A percentile compares a stretch with the other conserved stretches of the same genome.
Evolutionary conservation across 2,329 filamentous ascomycete species (phyloP).

Genomic region (Sarocladiaceae sp.): DNA sequence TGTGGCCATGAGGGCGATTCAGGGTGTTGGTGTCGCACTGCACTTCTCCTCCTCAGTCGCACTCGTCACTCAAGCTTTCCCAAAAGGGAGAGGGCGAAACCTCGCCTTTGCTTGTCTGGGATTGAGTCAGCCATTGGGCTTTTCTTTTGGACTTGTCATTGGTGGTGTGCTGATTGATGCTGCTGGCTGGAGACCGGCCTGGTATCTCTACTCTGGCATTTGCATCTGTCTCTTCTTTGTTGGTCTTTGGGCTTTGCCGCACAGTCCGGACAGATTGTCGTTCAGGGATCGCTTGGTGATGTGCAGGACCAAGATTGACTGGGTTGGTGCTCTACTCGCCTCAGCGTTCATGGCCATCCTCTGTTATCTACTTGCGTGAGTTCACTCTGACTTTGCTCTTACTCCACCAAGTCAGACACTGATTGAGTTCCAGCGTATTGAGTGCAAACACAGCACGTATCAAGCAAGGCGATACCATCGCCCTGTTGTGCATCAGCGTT

Average conservation of each 20-base stretch:
- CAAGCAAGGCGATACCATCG: slow-evolving; percentile 35
- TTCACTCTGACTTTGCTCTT: background rate
- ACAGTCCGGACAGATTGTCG: slow-evolving; percentile 16
- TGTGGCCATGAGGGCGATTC: slow-evolving; percentile 31
- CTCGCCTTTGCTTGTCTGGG: slow-evolving; percentile 39
- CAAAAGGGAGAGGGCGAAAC: slow-evolving; percentile 29
- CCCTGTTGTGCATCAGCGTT: slow-evolving; percentile 38
- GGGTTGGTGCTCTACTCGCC: slow-evolving; percentile 13
- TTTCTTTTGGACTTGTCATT: slow-evolving; percentile 44
- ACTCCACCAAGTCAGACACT: too few species aligned
- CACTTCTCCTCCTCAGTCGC: slow-evolving; percentile 29
- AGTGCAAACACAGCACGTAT: slow-evolving; percentile 36
- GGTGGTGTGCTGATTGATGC: slow-evolving; percentile 42
- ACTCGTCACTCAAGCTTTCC: slow-evolving; percentile 27
- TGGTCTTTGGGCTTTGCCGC: slow-evolving; percentile 31
- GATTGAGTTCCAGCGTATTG: slow-evolving; percentile 26
- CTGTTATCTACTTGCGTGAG: slow-evolving; percentile 14
- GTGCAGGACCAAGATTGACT: slow-evolving; percentile 10
- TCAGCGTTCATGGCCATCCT: slow-evolving; percentile 12
- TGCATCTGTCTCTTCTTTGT: slow-evolving; percentile 29
- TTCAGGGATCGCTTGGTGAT: slow-evolving; percentile 11
- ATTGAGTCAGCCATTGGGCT: slow-evolving; percentile 41
- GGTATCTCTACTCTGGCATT: slow-evolving; percentile 33
- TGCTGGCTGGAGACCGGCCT: slow-evolving; percentile 42
- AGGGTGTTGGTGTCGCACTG: slow-evolving; percentile 31